phyloP scores from a whole-genome alignment of 2,329 filamentous ascomycete species.

The Curvularia verruculosa region DNA sequence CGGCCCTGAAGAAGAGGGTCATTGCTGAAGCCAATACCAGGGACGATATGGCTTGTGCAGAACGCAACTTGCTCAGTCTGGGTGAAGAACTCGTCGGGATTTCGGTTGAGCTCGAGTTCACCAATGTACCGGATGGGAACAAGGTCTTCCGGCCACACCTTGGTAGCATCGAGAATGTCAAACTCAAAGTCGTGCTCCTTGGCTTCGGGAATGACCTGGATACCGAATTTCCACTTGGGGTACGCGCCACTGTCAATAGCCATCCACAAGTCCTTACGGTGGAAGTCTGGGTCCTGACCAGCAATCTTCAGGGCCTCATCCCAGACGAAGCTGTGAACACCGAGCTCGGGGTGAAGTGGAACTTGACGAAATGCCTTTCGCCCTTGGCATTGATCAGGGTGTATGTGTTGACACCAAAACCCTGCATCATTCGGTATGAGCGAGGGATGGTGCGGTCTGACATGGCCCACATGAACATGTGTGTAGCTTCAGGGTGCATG shows the following conservation, averaged over 20 bases:
- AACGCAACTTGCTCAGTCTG: slow-evolving; percentile 85
- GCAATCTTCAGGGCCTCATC: slow-evolving; percentile 77
- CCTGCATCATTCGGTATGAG: slow-evolving; percentile 84
- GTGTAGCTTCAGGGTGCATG: slow-evolving; percentile 72
- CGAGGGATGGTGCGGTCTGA: slow-evolving; percentile 75
- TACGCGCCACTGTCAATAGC: slow-evolving; percentile 74
- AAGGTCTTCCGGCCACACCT: slow-evolving; percentile 81
- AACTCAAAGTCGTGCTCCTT: slow-evolving; percentile 81
- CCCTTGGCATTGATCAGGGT: slow-evolving; percentile 71
- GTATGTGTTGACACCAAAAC: slow-evolving; percentile 82
- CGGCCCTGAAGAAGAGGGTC: slow-evolving; percentile 77
- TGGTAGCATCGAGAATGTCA: slow-evolving; percentile 83
- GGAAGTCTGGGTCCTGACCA: slow-evolving; percentile 73
- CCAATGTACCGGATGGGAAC: slow-evolving; percentile 79
- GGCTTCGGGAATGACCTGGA: slow-evolving; percentile 76
- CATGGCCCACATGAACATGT: slow-evolving; percentile 83
- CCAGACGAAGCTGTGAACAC: slow-evolving; percentile 78
- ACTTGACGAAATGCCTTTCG: slow-evolving; percentile 76
- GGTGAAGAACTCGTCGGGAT: slow-evolving; percentile 80
- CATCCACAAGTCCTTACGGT: slow-evolving; percentile 76
- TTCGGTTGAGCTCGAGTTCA: slow-evolving; percentile 78
- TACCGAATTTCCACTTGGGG: slow-evolving; percentile 81
- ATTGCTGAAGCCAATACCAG: slow-evolving; percentile 77
- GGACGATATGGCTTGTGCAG: slow-evolving; percentile 79
- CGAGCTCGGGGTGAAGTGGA: slow-evolving; percentile 77